phyloP scores from a whole-genome alignment of 768 basidiomycete genomes.

The Amanita thiersii region DNA sequence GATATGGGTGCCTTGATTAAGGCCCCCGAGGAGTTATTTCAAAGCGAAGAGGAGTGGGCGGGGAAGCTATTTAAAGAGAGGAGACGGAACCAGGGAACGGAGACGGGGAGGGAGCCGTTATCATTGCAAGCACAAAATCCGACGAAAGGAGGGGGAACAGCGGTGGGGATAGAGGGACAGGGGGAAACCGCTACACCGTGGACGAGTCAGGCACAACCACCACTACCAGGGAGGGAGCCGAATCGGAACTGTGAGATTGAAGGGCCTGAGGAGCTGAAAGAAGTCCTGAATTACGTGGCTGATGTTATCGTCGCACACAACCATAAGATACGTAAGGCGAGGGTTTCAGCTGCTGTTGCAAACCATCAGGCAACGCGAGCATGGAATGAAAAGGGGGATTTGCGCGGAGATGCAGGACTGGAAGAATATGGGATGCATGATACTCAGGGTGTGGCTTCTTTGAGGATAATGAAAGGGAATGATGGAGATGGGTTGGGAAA shows the following conservation, averaged over 20 bases:
- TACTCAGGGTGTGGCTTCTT: not conserved
- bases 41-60: conserved; percentile 45
- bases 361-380: not conserved
- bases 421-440: no score
- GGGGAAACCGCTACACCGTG: conserved; percentile 9
- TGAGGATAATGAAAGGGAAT: no score
- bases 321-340: conserved; percentile 16
- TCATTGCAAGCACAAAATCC: conserved; percentile 9
- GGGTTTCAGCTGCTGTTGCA: not conserved
- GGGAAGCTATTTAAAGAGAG: conserved; percentile 33
- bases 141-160: conserved; percentile 10
- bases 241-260: conserved; percentile 20
- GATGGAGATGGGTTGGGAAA: no score
- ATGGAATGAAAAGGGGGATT: not conserved
- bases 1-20: conserved; percentile 46
- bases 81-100: conserved; percentile 11
- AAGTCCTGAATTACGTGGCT: conserved; percentile 52
- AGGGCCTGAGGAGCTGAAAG: conserved; percentile 40
- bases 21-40: conserved; percentile 35
- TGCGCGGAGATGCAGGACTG: not conserved
- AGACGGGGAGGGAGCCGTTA: conserved; percentile 7
- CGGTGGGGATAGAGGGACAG: conserved; percentile 1
- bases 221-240: conserved; percentile 8
- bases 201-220: no score
- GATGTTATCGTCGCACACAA: conserved; percentile 41